Base-by-base conservation (phyloP, 2,329 filamentous ascomycete genomes). In the Aspergillus fijiensis region DNA sequence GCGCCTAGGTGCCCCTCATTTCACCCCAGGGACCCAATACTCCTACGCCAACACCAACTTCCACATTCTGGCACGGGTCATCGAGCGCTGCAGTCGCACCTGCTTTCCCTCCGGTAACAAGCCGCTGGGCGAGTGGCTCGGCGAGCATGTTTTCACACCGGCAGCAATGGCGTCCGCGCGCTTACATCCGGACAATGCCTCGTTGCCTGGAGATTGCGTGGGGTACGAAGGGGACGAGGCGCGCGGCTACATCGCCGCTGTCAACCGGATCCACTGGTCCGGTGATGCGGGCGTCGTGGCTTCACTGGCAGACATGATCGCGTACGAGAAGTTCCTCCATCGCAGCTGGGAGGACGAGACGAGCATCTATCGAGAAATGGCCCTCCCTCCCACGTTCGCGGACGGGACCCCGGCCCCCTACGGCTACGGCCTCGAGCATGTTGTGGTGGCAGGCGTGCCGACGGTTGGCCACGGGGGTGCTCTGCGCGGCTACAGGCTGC, bases 1-100 rank as follows among this genome's bases (percentile, higher is more conserved):
- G 5, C 69, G 74, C 25, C 70, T 73, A 6, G 70, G 64, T 54
- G 73, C 73, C 1, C 73, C 79, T 31, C 79, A 81, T 48, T 81
- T 81, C 61, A 39, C 69, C 10, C 76, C 79, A 0, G 79, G 79
- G 3, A 77, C 73, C 7, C 73, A 80, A 59, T 79, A 71, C 58
- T 76, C 76, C 0, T 81, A 81, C 65, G 76, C 69, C 39, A 81
- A 81, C 60, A 66, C 75, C 39, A 81, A 81, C 61, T 81, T 79
- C 64, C 67, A 76, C 57, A 54, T 77, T 0, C 53, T 81, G 12
- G 78, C 67, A 0, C 73, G 72, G 9, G 62, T 75, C 0, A 67
- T 80, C 27, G 79, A 81, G 58, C 69, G 70, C 2, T 74, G 77
- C 3, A 72, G 75, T 3, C 74, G 73, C 0, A 9, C 16, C 39